phyloP scores from a whole-genome alignment of 2,329 filamentous ascomycete genomes.

The Colletotrichum melonis region DNA sequence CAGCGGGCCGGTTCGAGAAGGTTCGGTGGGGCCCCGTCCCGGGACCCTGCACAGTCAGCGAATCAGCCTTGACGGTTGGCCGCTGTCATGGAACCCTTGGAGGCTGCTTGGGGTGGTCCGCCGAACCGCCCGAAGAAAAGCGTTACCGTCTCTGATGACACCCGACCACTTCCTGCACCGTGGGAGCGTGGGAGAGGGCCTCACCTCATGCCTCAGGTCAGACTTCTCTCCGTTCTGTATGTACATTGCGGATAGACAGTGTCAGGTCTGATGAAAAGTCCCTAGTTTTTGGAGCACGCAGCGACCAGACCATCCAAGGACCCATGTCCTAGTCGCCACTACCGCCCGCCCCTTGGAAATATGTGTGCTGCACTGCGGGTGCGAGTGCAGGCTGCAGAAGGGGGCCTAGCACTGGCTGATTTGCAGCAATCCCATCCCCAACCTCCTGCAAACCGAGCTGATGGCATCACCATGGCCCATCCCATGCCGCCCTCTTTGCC shows the following conservation, averaged over 20 bases:
- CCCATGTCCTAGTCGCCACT: slow-evolving; percentile 26
- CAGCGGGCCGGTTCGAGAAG: slow-evolving; percentile 53
- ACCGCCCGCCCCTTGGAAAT: slow-evolving; percentile 24
- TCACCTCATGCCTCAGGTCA: not conserved
- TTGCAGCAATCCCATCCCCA: slow-evolving; percentile 11
- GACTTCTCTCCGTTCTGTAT: too few relatives aligned
- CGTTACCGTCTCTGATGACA: slow-evolving; percentile 16
- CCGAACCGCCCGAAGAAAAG: slow-evolving; percentile 29
- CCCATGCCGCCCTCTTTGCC: slow-evolving; percentile 14
- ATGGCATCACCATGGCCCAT: slow-evolving; percentile 28
- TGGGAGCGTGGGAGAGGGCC: not conserved
- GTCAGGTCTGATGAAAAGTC: too few relatives aligned
- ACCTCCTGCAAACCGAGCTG: slow-evolving; percentile 16
- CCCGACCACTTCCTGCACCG: slow-evolving; percentile 1
- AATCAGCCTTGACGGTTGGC: slow-evolving; percentile 9
- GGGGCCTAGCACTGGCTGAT: slow-evolving; percentile 20
- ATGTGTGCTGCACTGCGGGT: slow-evolving; percentile 15
- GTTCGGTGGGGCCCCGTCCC: slow-evolving; percentile 52
- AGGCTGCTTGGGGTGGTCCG: not conserved
- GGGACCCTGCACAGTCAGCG: slow-evolving; percentile 12
- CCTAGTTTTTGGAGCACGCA: not conserved
- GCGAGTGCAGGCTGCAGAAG: slow-evolving; percentile 17
- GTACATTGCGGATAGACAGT: too few relatives aligned
- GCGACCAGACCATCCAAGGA: not conserved
- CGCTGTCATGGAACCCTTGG: slow-evolving; percentile 11